Conservation (phyloP, 1,284 basidiomycete species). For the Ganoderma lingzhi region DNA sequence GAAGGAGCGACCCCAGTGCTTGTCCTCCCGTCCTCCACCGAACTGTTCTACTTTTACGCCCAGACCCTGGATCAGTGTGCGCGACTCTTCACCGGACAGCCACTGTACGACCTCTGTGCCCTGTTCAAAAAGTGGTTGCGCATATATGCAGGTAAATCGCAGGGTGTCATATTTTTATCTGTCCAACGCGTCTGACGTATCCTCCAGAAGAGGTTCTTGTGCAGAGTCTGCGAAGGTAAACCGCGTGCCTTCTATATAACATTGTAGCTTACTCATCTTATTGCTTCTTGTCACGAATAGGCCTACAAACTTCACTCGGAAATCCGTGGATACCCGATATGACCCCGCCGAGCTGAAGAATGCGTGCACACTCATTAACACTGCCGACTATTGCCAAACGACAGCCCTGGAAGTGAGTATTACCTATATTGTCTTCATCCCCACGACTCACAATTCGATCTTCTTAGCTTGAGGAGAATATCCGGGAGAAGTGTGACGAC, state of each 20-base stretch:
- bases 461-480: conserved; percentile 87
- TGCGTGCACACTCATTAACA: conserved; percentile 91
- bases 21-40: conserved; percentile 93
- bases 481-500: conserved; percentile 82
- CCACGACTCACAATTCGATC: neutral
- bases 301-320: conserved; percentile 53
- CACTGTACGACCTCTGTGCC: conserved; percentile 80
- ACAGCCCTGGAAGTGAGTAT: conserved; percentile 83
- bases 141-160: conserved; percentile 83
- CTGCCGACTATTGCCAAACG: conserved; percentile 96
- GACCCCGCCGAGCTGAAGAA: conserved; percentile 81
- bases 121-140: conserved; percentile 94
- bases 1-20: conserved; percentile 61
- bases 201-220: conserved; percentile 82
- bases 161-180: neutral
- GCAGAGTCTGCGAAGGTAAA: conserved; percentile 72
- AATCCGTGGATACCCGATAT: conserved; percentile 79
- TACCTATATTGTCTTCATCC: neutral
- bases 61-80: conserved; percentile 96
- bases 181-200: neutral
- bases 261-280: conserved; percentile 1
- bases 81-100: conserved; percentile 82
- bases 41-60: conserved; percentile 97
- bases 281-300: conserved; percentile 36
- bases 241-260: neutral